Evolutionary conservation across 2,329 filamentous ascomycete genomes (phyloP), one percentile per base, ranked within the genome.

Genomic region (Pestalotiopsis sp.): DNA sequence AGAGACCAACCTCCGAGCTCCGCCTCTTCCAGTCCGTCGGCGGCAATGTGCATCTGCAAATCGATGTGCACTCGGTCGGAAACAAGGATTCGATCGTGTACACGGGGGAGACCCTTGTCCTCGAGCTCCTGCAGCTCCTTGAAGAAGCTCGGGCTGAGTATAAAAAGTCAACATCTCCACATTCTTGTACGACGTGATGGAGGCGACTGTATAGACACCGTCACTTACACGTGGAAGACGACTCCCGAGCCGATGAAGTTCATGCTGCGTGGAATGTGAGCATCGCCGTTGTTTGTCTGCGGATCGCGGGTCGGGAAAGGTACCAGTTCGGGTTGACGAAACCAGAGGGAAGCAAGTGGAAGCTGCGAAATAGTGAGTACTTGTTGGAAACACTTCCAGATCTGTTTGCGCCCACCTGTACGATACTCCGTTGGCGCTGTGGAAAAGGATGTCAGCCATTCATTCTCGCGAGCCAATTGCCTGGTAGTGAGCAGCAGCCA

Each of bases 161-260:
- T 6, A 7, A 6, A 27, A 23, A 65, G 41, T 65, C 41, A 65
- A 52, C 27, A 65, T 49, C 23, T 45, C 62, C 5, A 45, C 38
- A 56, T 49, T 20, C 62, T 14, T 17, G 6, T 27, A 23, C 7
- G 41, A 49, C 20, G 13, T 49, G 39, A 52, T 45, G 38, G 12
- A 52, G 17, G 62, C 52, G 20, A 52, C 17, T 13, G 38, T 14
- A 45, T 27, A 1, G 60, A 36, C 20, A 65, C 9, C 7, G 23
- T 57, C 13, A 58, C 64, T 66, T 58, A 66, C 75, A 79, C 75
- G 62, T 79, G 75, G 45, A 78, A 75, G 60, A 67, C 88, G 56
- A 88, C 86, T 61, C 85, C 91, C 63, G 90, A 91, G 69, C 92
- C 92, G 77, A 95, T 91, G 68, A 95, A 83, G 82, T 94, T 95